A percentile compares a stretch with the other conserved stretches of the same genome.
These are phyloP conservation scores for Takashimella koratensis DNA, from an alignment of 1,284 basidiomycete genomes.

Conservation along the genomic window DNA sequence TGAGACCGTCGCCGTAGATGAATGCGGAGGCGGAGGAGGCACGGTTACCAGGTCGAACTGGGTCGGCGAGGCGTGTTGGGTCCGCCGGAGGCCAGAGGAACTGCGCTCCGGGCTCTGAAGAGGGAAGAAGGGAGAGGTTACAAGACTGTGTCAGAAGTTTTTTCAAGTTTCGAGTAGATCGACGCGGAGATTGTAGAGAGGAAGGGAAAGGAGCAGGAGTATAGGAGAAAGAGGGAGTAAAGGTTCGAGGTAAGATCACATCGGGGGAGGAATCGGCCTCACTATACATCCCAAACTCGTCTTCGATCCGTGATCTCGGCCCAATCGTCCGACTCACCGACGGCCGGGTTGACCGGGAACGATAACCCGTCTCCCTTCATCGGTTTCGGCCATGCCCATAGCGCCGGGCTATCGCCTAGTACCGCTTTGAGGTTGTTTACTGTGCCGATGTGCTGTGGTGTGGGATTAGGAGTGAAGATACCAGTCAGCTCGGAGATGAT, in stretches of 20 bases:
- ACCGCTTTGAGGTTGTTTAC: slow-evolving; percentile 69
- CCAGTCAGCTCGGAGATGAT: too few species aligned
- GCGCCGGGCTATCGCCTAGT: slow-evolving; percentile 65
- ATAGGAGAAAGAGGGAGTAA: neutral
- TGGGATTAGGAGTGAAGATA: slow-evolving; percentile 7
- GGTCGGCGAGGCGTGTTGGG: slow-evolving; percentile 40
- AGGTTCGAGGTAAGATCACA: slow-evolving; percentile 10
- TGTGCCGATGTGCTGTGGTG: slow-evolving; percentile 66
- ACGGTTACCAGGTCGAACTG: slow-evolving; percentile 12
- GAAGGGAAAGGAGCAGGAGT: slow-evolving; percentile 3
- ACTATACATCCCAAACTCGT: slow-evolving; percentile 8
- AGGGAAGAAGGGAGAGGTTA: slow-evolving; percentile 6
- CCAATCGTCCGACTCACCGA: slow-evolving; percentile 64
- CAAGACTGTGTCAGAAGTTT: slow-evolving; percentile 5
- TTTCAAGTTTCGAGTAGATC: slow-evolving; percentile 7
- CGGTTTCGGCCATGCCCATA: slow-evolving; percentile 72
- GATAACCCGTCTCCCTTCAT: slow-evolving; percentile 68
- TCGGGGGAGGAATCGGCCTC: slow-evolving; percentile 7
- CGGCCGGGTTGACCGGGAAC: slow-evolving; percentile 67
- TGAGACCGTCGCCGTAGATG: slow-evolving; percentile 73
- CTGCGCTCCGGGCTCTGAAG: slow-evolving; percentile 48
- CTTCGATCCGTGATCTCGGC: slow-evolving; percentile 19
- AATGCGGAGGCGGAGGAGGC: slow-evolving; percentile 61
- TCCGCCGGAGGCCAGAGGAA: slow-evolving; percentile 56
- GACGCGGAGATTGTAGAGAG: neutral